These are phyloP conservation scores for Macrolepiota fuliginosa DNA, from an alignment of 768 basidiomycete genomes.

Conservation along the genomic window DNA sequence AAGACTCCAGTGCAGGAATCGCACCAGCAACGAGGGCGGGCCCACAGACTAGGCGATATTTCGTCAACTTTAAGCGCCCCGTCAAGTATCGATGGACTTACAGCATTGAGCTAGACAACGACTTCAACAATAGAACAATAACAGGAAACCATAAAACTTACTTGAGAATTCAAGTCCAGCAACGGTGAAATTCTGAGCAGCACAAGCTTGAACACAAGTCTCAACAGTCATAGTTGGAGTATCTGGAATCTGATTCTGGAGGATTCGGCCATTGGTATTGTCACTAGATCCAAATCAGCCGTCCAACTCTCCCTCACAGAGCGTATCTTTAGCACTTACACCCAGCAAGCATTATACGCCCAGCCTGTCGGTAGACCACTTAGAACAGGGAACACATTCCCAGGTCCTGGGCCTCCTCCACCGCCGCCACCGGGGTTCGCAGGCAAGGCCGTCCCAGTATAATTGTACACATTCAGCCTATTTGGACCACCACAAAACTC, in stretches of 20 bases:
- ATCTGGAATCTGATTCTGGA: slow-evolving; percentile 29
- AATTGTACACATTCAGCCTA: slow-evolving; percentile 66
- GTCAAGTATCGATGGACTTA: slow-evolving; percentile 22
- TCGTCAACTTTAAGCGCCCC: not conserved
- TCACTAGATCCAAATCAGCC: slow-evolving; percentile 36
- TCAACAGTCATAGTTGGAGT: slow-evolving; percentile 49
- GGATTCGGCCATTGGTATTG: slow-evolving; percentile 62
- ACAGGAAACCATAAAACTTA: slow-evolving; percentile 26
- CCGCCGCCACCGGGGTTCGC: slow-evolving; percentile 29
- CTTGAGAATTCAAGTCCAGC: slow-evolving; percentile 70
- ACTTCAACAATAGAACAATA: not conserved
- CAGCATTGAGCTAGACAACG: slow-evolving; percentile 38
- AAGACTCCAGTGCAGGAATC: slow-evolving; percentile 38
- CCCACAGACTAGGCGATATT: slow-evolving; percentile 56
- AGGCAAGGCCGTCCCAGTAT: slow-evolving; percentile 57
- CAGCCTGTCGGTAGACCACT: slow-evolving; percentile 53
- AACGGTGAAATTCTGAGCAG: slow-evolving; percentile 51
- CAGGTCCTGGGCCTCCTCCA: slow-evolving; percentile 26
- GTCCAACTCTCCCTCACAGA: not conserved
- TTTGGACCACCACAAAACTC: slow-evolving; percentile 77
- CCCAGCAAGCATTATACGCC: slow-evolving; percentile 65
- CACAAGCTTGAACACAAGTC: slow-evolving; percentile 60
- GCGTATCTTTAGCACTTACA: slow-evolving; percentile 34
- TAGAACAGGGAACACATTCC: slow-evolving; percentile 41
- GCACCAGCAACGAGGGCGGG: slow-evolving; percentile 63